Base-by-base conservation (phyloP, 1,139 yeast genomes). In the Zhuliangozyma parablackwelliae region DNA sequence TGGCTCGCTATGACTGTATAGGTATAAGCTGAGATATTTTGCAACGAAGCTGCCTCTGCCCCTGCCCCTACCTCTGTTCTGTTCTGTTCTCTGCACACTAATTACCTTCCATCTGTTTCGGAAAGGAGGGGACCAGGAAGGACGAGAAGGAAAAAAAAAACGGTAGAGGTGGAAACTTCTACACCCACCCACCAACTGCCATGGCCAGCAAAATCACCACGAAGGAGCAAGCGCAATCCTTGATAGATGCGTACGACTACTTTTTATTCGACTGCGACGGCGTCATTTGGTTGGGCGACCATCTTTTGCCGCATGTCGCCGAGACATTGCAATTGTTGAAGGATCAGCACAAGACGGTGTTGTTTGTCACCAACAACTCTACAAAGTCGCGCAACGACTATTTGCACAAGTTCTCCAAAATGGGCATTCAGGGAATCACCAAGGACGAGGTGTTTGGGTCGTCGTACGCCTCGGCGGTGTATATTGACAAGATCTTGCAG, bases 291-390 rank as follows among this genome's bases (percentile, higher is more conserved):
- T 50, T 69, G 29, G 75, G 75, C 5, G 74, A 69, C 46, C 74
- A 69, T 46, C 48, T 70, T 30, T 51, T 70, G 30, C 75, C 75
- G 1, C 50, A 54, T 10, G 66, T 68, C 6, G 56, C 53, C 7
- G 75, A 70, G 44, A 69, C 76, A 2, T 53, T 70, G 26, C 50
- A 50, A 9, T 46, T 66, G 27, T 56, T 70, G 37, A 68, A 63
- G 41, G 38, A 49, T 8, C 41, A 43, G 33, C 51, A 55, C 10
- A 92, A 92, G 57, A 76, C 81, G 37, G 69, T 88, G 35, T 72
- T 89, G 33, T 92, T 92, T 60, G 98, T 94, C 26, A 90, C 98
- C 36, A 92, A 92, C 69, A 92, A 92, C 63, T 87, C 96, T 12
- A 87, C 97, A 27, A 92, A 92, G 59, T 83, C 96, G 2, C 71